Evolutionary conservation across 495 filamentous ascomycete genomes (phyloP).

Genomic region (Lineolata rhizophorae): DNA sequence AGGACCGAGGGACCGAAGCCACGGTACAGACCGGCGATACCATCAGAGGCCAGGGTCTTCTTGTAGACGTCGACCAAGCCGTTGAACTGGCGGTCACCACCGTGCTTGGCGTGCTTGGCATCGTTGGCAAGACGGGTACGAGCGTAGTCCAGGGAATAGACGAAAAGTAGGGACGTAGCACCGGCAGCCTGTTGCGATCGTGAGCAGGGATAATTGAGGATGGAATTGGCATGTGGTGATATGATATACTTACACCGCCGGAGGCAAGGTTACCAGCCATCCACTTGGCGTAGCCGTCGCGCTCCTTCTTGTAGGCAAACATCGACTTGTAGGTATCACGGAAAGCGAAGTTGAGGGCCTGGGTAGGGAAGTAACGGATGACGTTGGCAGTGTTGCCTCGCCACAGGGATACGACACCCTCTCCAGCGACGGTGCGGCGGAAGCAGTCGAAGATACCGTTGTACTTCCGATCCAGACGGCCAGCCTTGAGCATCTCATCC

Average conservation of each 20-base stretch:
- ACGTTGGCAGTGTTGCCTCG: conserved; percentile 99
- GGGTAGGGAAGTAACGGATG: conserved; percentile 99
- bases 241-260: conserved; percentile 70
- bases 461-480: conserved; percentile 96
- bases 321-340: conserved; percentile 99
- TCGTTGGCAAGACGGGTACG: conserved; percentile 99
- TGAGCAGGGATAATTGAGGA: not conserved
- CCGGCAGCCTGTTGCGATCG: conserved; percentile 50
- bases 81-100: conserved; percentile 99
- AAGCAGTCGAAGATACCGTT: conserved; percentile 89
- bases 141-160: conserved; percentile 99
- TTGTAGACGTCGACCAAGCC: conserved; percentile 97
- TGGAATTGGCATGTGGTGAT: too few species aligned
- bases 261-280: conserved; percentile 99
- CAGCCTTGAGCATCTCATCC: conserved; percentile 99
- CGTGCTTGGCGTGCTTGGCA: conserved; percentile 87
- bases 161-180: conserved; percentile 99
- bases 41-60: conserved; percentile 96
- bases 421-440: conserved; percentile 58
- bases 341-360: conserved; percentile 99
- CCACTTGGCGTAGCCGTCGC: conserved; percentile 96
- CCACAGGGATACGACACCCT: conserved; percentile 80
- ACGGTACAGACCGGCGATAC: conserved; percentile 99
- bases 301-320: conserved; percentile 99
- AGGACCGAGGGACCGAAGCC: conserved; percentile 98